Percentiles rank a stretch among this genome's conserved stretches.
Evolutionary conservation across 768 basidiomycete species (phyloP).

Genomic region (Mycena rebaudengoi): DNA sequence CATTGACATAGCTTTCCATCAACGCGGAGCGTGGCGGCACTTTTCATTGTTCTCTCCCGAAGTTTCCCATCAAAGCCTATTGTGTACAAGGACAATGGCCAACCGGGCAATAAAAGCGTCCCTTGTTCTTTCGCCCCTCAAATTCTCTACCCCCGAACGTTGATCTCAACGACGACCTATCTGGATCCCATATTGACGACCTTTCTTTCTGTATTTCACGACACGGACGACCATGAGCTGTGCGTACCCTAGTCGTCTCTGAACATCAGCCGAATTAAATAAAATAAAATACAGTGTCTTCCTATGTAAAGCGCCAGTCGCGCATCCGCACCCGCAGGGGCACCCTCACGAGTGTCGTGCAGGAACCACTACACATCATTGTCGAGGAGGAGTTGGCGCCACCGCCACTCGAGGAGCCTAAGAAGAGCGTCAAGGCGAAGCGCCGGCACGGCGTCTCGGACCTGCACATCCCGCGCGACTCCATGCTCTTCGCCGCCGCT

Average conservation of each 20-base stretch:
- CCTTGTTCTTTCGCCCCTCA: too few relatives aligned
- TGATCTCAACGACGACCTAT: too few relatives aligned
- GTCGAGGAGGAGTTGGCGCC: background rate
- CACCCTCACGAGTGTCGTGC: background rate
- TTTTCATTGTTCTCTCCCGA: too few relatives aligned
- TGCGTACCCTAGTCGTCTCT: background rate
- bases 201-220: background rate
- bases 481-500: background rate
- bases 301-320: conserved; percentile 20
- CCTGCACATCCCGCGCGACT: conserved; percentile 8
- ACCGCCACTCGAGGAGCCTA: conserved; percentile 13
- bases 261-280: background rate
- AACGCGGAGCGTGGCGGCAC: too few relatives aligned
- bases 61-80: too few relatives aligned
- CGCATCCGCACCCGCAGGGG: conserved; percentile 9
- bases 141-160: too few relatives aligned
- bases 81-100: too few relatives aligned
- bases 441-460: conserved; percentile 22
- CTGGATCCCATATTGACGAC: background rate
- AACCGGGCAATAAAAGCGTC: too few relatives aligned
- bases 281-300: conserved; percentile 1
- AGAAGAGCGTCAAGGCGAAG: conserved; percentile 14
- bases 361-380: background rate
- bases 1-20: too few relatives aligned
- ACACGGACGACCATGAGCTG: background rate